Conservation (phyloP, 2,329 filamentous ascomycete species). For the Aurifilum marmelostoma region DNA sequence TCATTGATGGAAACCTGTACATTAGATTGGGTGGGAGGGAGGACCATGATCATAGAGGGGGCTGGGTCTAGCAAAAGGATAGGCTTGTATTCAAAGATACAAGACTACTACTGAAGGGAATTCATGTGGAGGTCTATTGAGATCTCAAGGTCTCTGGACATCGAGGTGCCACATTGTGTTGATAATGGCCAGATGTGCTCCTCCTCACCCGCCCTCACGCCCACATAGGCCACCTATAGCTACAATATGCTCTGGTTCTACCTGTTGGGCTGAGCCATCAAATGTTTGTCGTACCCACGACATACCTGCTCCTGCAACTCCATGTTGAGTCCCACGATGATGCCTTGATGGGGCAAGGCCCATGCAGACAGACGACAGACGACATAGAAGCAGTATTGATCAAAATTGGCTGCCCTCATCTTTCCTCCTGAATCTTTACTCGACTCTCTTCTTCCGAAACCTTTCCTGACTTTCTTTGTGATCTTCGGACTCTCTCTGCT, state of each 20-base stretch:
- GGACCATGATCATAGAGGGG: conserved; percentile 35
- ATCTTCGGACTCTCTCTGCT: not conserved
- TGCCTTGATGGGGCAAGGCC: not conserved
- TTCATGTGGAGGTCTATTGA: not conserved
- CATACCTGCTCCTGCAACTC: not conserved
- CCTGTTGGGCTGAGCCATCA: not conserved
- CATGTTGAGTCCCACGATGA: not conserved
- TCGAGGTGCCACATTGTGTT: not conserved
- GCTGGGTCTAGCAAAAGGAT: not conserved
- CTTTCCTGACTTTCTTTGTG: not conserved
- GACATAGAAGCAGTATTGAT: not conserved
- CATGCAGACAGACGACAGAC: not conserved
- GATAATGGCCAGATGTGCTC: not conserved
- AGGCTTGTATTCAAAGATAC: conserved; percentile 4
- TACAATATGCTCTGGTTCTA: not conserved
- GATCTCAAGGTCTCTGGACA: not conserved
- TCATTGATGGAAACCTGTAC: conserved; percentile 54
- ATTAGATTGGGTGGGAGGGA: conserved; percentile 41
- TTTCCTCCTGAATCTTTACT: not conserved
- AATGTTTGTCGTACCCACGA: too few relatives aligned
- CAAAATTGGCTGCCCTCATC: not conserved
- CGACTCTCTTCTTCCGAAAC: not conserved
- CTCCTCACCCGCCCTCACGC: not conserved
- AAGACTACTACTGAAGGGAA: not conserved
- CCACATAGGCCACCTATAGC: not conserved